Percentiles rank a stretch among this genome's conserved stretches.
Conservation (phyloP, 176 grass and related monocot species). For the Avena insularis region DNA sequence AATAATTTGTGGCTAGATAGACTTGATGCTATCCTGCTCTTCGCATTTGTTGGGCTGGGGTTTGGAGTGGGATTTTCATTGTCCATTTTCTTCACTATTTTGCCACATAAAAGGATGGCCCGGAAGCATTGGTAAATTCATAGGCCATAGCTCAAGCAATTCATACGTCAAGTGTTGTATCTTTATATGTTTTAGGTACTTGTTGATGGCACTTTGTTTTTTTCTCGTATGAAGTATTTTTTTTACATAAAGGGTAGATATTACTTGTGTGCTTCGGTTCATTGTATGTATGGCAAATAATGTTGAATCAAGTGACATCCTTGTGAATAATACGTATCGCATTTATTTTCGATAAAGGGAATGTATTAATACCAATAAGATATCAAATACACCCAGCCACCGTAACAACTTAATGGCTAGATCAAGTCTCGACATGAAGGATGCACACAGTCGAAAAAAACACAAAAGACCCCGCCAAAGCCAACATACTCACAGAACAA, state of each 20-base stretch:
- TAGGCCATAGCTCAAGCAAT: neutral
- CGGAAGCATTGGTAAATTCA: neutral
- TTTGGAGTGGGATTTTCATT: slow-evolving; percentile 26
- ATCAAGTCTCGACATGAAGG: too few species aligned
- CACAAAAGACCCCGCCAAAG: too few species aligned
- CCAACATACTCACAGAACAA: too few species aligned
- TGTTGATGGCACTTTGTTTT: neutral
- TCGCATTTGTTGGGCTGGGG: neutral
- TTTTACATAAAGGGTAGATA: neutral
- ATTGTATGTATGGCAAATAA: neutral
- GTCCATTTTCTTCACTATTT: neutral
- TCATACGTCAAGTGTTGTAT: neutral
- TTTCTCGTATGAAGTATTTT: too few species aligned
- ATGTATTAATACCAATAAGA: too few species aligned
- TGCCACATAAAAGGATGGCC: neutral
- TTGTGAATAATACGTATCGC: neutral
- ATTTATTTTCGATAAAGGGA: neutral
- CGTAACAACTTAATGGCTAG: too few species aligned
- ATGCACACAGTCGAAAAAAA: too few species aligned
- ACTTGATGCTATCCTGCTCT: slow-evolving; percentile 22
- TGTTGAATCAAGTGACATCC: neutral
- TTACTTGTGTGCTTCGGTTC: neutral
- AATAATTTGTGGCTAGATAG: slow-evolving; percentile 21
- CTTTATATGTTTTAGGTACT: neutral
- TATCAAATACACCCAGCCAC: too few species aligned